Evolutionary conservation across 192 early-diverging fungal species (phyloP), one percentile per base, ranked within the genome.

Genomic region (Nowakowskiella sp.): DNA sequence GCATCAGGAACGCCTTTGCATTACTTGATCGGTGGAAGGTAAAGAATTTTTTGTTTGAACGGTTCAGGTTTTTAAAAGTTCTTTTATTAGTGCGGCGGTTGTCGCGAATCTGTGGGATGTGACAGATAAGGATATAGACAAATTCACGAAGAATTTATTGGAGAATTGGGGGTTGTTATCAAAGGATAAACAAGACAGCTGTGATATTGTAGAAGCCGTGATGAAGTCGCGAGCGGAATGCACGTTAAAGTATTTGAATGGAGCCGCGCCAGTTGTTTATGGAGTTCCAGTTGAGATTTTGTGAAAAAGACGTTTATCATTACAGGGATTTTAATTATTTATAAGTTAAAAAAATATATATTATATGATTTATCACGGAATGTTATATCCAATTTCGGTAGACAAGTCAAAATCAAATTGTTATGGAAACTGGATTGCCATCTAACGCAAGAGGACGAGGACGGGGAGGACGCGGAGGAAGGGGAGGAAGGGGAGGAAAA

Each of bases 61-160:
- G 4, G 26, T 6, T 27, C 23, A 34, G n/a, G 6, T 6, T 10
- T 55, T 49, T 32, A 3, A 52, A 6, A 57, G 13, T 13, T 10
- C 34, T 5, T 19, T 52, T 21, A 21, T 66, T 53, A 79, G 87
- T 55, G 88, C 87, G 3, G 74, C 90, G 0, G 58, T 99, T 0
- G 85, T 94, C 2, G 91, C 86, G 19, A 99, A 94, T 49, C 68
- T 99, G 22, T 99, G 96, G 96, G 96, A 99, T 65, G 91, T 99
- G 4, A 96, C 93, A 1, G 96, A 99, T 64, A 74, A 82, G 55
- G 92, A 95, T 60, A 87, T 99, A 56, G 96, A 99, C 62, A 77
- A 85, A 8, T 91, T 94, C 53, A 85, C 85, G 1, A 77, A 78
- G 22, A 58, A 66, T 0, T 36, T 92, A 66, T 70, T 99, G 55